phyloP scores from a whole-genome alignment of 352 stramenopile species.

The Phytophthora hibernalis region DNA sequence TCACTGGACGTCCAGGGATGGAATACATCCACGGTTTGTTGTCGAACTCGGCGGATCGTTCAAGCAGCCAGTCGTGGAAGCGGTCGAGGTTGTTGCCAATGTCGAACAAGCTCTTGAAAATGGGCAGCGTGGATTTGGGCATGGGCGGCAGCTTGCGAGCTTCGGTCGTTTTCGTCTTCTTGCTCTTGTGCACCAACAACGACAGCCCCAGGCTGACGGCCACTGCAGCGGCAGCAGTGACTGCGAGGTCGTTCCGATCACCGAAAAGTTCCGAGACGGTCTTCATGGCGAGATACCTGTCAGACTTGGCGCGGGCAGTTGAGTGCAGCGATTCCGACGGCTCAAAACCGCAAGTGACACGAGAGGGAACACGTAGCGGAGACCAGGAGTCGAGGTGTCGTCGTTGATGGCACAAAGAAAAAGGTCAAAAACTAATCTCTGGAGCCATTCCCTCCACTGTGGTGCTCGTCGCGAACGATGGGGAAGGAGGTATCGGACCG shows the following conservation, averaged over 20 bases:
- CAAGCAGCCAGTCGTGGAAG: slow-evolving; percentile 58
- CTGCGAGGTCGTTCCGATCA: slow-evolving; percentile 16
- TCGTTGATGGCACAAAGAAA: slow-evolving; percentile 11
- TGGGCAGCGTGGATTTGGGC: slow-evolving; percentile 37
- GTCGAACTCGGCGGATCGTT: slow-evolving; percentile 44
- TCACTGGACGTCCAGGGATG: slow-evolving; percentile 41
- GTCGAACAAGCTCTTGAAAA: slow-evolving; percentile 51
- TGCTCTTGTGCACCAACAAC: slow-evolving; percentile 28
- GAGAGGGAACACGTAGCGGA: slow-evolving; percentile 8
- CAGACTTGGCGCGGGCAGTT: background rate
- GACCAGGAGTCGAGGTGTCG: slow-evolving; percentile 4
- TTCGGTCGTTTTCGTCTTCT: slow-evolving; percentile 29
- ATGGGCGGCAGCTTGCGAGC: slow-evolving; percentile 29
- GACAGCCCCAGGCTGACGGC: slow-evolving; percentile 34
- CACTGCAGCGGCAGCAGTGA: slow-evolving; percentile 22
- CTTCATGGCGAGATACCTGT: slow-evolving; percentile 19
- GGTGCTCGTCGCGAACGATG: background rate
- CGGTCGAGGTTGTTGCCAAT: slow-evolving; percentile 29
- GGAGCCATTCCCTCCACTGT: background rate
- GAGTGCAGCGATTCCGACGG: slow-evolving; percentile 16
- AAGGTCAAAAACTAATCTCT: slow-evolving; percentile 13
- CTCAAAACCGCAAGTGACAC: slow-evolving; percentile 24
- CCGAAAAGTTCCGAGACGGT: slow-evolving; percentile 23
- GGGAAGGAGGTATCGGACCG: background rate
- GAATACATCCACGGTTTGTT: slow-evolving; percentile 45